phyloP scores from a whole-genome alignment of 805 yeast species.

The Candida tallmaniae region DNA sequence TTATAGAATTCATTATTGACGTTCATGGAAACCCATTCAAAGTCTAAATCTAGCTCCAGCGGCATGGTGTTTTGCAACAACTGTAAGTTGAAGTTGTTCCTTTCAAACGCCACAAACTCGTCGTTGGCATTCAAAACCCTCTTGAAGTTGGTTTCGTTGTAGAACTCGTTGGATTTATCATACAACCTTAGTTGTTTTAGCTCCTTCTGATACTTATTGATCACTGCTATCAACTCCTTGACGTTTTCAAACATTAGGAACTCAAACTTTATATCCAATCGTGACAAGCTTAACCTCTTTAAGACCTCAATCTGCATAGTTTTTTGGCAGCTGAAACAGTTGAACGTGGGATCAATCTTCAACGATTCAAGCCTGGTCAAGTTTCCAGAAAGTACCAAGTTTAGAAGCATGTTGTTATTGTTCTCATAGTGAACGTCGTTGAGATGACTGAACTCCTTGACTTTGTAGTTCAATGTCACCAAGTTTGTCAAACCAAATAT shows the following conservation, averaged over 20 bases:
- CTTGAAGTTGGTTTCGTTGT: constrained; percentile 12
- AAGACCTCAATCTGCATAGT: constrained; percentile 7
- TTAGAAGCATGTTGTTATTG: constrained; percentile 10
- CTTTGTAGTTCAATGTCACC: constrained; percentile 11
- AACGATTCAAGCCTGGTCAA: constrained; percentile 11
- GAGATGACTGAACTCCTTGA: constrained; percentile 20
- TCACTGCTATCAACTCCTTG: constrained; percentile 6
- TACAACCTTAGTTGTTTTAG: constrained; percentile 11
- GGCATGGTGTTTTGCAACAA: constrained; percentile 4
- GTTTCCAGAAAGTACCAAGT: constrained; percentile 6
- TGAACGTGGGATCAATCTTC: constrained; percentile 15
- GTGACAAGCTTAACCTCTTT: constrained; percentile 8
- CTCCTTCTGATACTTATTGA: constrained; percentile 10
- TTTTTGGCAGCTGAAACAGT: constrained; percentile 19
- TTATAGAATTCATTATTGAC: not conserved
- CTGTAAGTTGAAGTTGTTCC: constrained; percentile 5
- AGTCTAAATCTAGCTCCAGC: not conserved
- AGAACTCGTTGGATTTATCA: constrained; percentile 15
- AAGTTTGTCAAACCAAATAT: constrained; percentile 14
- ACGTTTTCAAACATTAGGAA: constrained; percentile 10
- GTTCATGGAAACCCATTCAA: not conserved
- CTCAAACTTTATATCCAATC: constrained; percentile 13
- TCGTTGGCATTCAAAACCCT: constrained; percentile 7
- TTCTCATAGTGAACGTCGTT: constrained; percentile 13
- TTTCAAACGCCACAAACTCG: constrained; percentile 6